Evolutionary conservation across 345 rosid species (phyloP).

Genomic region (Citrus medica): DNA sequence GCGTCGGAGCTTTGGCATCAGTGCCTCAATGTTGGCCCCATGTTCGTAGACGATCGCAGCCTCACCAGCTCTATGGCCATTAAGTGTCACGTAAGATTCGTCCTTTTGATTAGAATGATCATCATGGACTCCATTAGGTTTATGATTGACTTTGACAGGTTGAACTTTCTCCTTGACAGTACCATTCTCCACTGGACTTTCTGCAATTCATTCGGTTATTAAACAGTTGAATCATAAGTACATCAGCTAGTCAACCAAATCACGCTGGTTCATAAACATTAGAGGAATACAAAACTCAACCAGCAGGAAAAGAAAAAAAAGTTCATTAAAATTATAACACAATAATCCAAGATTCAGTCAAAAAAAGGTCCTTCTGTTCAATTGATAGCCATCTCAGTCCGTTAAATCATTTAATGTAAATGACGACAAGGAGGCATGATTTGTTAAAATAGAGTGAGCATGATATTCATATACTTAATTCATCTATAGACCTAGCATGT

Average conservation of each 20-base stretch:
- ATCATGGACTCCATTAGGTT: constrained; percentile 48
- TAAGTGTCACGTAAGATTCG: constrained; percentile 49
- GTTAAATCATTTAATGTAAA: neutral
- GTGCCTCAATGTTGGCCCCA: constrained; percentile 82
- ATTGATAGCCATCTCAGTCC: neutral
- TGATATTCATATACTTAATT: constrained; percentile 28
- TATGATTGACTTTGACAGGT: constrained; percentile 38
- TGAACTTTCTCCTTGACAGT: constrained; percentile 34
- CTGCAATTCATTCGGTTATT: constrained; percentile 28
- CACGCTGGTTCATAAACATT: neutral
- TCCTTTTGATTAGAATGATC: constrained; percentile 43
- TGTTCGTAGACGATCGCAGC: constrained; percentile 80
- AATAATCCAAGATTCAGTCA: neutral
- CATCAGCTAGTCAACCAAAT: neutral
- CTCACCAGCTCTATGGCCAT: constrained; percentile 74
- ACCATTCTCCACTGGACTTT: constrained; percentile 35
- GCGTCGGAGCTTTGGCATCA: constrained; percentile 82
- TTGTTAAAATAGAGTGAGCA: neutral
- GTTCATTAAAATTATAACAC: neutral
- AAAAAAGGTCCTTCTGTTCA: neutral
- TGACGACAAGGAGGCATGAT: neutral
- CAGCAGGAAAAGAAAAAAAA: neutral
- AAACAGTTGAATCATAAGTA: neutral
- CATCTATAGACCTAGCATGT: neutral
- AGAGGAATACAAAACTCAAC: neutral